Evolutionary conservation across 2,329 filamentous ascomycete genomes (phyloP), one percentile per base, ranked within the genome.

Genomic region (Colletotrichum cordylinicola): DNA sequence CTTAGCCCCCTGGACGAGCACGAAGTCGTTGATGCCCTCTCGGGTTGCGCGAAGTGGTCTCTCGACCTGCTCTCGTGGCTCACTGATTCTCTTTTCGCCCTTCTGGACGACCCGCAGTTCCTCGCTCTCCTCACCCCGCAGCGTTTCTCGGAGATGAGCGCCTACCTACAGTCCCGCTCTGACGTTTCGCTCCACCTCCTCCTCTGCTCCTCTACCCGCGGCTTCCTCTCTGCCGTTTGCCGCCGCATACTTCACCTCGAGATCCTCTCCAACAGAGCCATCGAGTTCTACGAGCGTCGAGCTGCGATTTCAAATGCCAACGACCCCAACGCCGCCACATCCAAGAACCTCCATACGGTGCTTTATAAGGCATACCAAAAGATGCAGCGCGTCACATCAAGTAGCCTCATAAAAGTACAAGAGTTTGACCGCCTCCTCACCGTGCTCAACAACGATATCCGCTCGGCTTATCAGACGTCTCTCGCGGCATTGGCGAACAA

Each of bases 31-130:
- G 91, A 93, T 55, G 91, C 93, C 60, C 86, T 98, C 13, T 90
- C 93, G 7, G 94, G 95, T 27, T 94, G 95, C 70, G 91, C 94
- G 6, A 93, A 91, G 81, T 98, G 96, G 96, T 91, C 91, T 1
- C 88, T 96, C 43, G 93, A 96, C 76, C 87, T 98, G 16, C 83
- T 93, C 61, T 87, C 89, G 4, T 93, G 91, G 90, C 82, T 93
- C 13, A 86, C 87, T n/a, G 91, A 93, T 79, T 87, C 87, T 21
- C 84, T 93, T 3, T 91, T 93, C 76, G 84, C 87, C 55, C 87
- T 93, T 13, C 85, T 89, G 66, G 87, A 88, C 66, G 90, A 92
- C 74, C 80, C 81, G 4, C 85, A 86, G 62, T 91, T 92, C 77
- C 86, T 88, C 80, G 84, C 85, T 55, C 86, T 90, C 6, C 84